Conservation (phyloP, 192 early-diverging fungal genomes). For the Rhizophagus clarus region DNA sequence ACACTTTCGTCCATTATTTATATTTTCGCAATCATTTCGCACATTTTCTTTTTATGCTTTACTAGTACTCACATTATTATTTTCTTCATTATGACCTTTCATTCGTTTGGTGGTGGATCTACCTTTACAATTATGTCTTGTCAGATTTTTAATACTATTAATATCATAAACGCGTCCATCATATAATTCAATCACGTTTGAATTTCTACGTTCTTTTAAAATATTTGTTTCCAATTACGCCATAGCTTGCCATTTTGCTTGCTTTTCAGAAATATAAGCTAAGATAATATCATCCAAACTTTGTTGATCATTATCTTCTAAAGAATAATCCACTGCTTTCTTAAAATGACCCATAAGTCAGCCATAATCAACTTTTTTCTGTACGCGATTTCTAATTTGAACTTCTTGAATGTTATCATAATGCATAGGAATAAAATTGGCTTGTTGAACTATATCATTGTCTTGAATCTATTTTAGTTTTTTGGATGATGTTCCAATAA, state of each 20-base stretch:
- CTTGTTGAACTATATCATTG: not conserved
- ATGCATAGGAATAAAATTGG: not conserved
- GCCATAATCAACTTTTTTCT: not conserved
- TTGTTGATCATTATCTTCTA: not conserved
- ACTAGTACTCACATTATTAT: not conserved
- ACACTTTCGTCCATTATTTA: too few relatives aligned
- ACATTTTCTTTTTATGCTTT: not conserved
- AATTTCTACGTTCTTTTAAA: not conserved
- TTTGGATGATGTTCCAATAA: slow-evolving; percentile 8
- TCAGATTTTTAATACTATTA: not conserved
- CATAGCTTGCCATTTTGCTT: not conserved
- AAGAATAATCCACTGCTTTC: not conserved
- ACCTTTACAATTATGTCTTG: not conserved
- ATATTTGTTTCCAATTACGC: too few relatives aligned
- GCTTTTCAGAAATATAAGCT: slow-evolving; percentile 1
- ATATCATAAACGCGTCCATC: not conserved
- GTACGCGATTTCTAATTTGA: not conserved
- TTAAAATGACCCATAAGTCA: not conserved
- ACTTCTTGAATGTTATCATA: slow-evolving; percentile 15
- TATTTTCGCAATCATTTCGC: too few relatives aligned
- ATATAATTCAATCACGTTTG: not conserved
- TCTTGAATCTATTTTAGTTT: not conserved
- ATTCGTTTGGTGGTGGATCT: not conserved
- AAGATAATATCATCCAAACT: slow-evolving; percentile 10
- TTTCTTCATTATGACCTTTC: not conserved